Evolutionary conservation across 495 filamentous ascomycete species (phyloP), one percentile per base, ranked within the genome.

Genomic region (Margaritispora aquatica): DNA sequence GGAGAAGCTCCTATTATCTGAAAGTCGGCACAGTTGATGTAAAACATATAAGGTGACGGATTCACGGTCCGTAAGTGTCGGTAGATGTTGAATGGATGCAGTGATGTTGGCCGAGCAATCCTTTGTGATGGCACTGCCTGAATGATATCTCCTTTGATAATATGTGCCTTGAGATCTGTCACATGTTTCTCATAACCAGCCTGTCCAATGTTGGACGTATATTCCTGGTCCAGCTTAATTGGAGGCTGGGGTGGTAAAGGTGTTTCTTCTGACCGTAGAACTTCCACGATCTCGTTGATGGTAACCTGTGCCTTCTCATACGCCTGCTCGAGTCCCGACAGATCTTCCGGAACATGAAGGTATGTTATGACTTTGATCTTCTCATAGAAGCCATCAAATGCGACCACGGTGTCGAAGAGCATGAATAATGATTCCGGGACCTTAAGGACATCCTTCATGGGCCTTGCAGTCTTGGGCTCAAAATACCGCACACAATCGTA

Each of bases 21-120:
- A 75, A 98, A 97, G 71, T 88, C 85, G 55, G 79, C 76, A 75
- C 93, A 97, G 69, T 90, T 84, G 55, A 98, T 84, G 75, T 90
- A 98, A 83, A 98, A 98, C 31, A 97, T 83, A 71, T 98, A 98
- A 0, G 94, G 94, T 8, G 89, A 94, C 0, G 94, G 94, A 68
- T 98, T 98, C 63, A 97, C 89, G 10, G 88, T 95, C 65, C 94
- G 90, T 27, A 98, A 81, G 68, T 95, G 90, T 38, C 92, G 88
- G 81, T 97, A 98, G 72, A 98, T 92, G 78, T 98, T 98, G 79
- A 96, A 98, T 0, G 94, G 92, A 70, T 97, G 94, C 22, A 98
- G 79, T 38, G 82, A 81, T 13, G 94, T 98, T 21, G 92, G 90
- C 15, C 94, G 83, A 0, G 92, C 88, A 67, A 97, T 85, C 46